Base-by-base conservation (phyloP, 2,329 filamentous ascomycete species). In the Phaeophleospora eucalypticola region DNA sequence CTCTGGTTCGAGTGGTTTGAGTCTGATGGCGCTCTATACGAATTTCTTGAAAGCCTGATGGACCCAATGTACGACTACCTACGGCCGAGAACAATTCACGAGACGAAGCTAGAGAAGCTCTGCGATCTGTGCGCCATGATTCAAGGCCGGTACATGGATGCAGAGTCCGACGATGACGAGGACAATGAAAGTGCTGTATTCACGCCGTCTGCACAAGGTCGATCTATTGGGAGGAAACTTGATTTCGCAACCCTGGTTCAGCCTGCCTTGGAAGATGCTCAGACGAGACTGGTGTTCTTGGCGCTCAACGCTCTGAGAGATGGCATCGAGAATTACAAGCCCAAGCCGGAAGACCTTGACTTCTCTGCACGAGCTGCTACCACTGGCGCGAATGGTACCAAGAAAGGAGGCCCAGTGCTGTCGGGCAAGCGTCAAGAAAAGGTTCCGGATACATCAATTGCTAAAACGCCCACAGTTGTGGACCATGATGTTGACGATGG, bases 1-100 rank as follows among this genome's bases (percentile, higher is more conserved):
- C 67, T 86, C 6, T 86, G 81, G 81, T 72, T 73, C 3, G 79
- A 83, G 61, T 83, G 80, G 81, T 83, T 84, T 51, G 77, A 81
- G 50, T 79, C 77, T 3, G 78, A 83, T 48, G 77, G 73, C 19
- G 79, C 77, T 2, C 62, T 84, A 4, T 82, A 85, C 58, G 80
- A 84, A 49, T 86, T 83, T 53, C 68, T 86, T 1, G 82, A 86
- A 61, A 76, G 80, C 15, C 71, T 86, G 38, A 83, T 81, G 60
- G 82, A 86, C 61, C 82, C 82, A 2, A 69, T 86, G 20, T 84
- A 84, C 58, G 82, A 86, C 56, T 74, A 84, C 58, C 68, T 86
- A 19, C 73, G 81, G 41, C 82, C 82, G 6, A 73, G 78, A 36
- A 83, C 80, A 15, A 83, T 85, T 48, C 81, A 82, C 51, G 82